Conservation (phyloP, 192 early-diverging fungal genomes). For the Backusella luteola region DNA sequence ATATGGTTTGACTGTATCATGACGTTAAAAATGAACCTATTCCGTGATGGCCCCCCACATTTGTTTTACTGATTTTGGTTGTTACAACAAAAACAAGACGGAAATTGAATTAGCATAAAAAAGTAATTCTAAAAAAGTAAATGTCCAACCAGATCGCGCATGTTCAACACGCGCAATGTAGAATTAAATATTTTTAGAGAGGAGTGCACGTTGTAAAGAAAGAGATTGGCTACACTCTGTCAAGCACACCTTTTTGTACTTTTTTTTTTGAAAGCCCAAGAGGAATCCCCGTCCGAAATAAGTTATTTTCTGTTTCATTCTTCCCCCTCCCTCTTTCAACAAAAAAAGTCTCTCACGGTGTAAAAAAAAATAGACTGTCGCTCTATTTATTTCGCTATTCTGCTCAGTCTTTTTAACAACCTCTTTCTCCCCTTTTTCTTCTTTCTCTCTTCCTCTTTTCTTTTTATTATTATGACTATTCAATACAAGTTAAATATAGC, state of each 20-base stretch:
- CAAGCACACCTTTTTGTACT: background rate
- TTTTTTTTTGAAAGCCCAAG: conserved; percentile 2
- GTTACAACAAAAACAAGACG: background rate
- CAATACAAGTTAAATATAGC: conserved; percentile 40
- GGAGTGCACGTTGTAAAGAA: background rate
- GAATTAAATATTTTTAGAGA: conserved; percentile 3
- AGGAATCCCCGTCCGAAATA: background rate
- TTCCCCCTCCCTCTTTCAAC: background rate
- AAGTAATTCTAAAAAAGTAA: background rate
- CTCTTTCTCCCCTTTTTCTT: background rate
- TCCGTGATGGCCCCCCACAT: background rate
- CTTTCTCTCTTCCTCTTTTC: background rate
- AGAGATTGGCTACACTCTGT: background rate
- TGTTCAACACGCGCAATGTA: conserved; percentile 6
- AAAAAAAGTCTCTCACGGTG: background rate
- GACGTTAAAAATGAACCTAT: background rate
- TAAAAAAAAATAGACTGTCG: background rate
- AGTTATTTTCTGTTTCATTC: background rate
- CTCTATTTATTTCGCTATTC: background rate
- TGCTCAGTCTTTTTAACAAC: background rate
- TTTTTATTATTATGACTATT: background rate
- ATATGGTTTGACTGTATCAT: background rate
- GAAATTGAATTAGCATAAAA: background rate
- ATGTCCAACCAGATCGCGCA: background rate
- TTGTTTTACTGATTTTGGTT: conserved; percentile 5